Evolutionary conservation across 2,329 filamentous ascomycete species (phyloP).

Genomic region (Paecilomyces sp.): DNA sequence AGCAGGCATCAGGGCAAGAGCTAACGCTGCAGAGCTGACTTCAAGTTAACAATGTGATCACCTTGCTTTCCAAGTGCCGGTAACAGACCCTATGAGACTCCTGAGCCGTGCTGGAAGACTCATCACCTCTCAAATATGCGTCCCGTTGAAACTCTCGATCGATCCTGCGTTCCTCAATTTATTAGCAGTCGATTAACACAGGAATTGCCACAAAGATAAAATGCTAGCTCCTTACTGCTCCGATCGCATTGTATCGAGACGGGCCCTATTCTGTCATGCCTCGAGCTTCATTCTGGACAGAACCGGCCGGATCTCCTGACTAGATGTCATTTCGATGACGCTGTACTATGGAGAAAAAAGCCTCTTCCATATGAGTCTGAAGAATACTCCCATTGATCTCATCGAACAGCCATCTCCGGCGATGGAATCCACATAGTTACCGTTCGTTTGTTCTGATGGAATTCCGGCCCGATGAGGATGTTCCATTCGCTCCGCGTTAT

Average conservation of each 20-base stretch:
- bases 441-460: slow-evolving; percentile 19
- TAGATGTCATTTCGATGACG: neutral
- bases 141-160: neutral
- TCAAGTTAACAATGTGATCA: neutral
- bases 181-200: neutral
- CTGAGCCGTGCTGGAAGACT: neutral
- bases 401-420: slow-evolving; percentile 19
- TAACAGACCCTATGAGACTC: neutral
- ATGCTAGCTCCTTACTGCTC: neutral
- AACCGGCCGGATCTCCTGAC: too few relatives aligned
- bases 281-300: too few relatives aligned
- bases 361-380: slow-evolving; percentile 2
- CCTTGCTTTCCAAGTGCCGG: neutral
- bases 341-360: neutral
- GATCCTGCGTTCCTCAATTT: neutral
- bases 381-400: slow-evolving; percentile 3
- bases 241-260: too few relatives aligned
- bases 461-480: slow-evolving; percentile 26
- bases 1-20: neutral
- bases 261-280: too few relatives aligned
- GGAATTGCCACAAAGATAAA: neutral
- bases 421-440: slow-evolving; percentile 33
- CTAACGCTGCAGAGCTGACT: neutral
- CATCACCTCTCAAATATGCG: neutral
- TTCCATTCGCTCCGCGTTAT: slow-evolving; percentile 38